These are phyloP conservation scores for Bjerkandera adusta DNA, from an alignment of 1,284 basidiomycete genomes.

Conservation along the genomic window DNA sequence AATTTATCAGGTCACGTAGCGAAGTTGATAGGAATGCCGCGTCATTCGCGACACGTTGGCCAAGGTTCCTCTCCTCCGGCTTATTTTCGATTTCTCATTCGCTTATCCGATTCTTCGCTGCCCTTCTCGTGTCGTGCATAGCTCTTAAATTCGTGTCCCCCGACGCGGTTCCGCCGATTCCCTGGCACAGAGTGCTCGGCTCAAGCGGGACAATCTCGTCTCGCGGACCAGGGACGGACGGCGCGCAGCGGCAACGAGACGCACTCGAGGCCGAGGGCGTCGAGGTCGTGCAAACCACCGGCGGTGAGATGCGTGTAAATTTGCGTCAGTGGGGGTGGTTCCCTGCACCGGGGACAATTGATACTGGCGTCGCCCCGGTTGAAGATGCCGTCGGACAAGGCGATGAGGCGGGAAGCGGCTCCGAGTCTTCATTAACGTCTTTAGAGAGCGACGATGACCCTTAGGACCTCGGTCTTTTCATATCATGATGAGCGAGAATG, in stretches of 20 bases:
- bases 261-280: slow-evolving; percentile 72
- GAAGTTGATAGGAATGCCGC: slow-evolving; percentile 80
- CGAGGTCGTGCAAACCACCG: slow-evolving; percentile 48
- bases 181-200: slow-evolving; percentile 73
- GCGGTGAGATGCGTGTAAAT: slow-evolving; percentile 49
- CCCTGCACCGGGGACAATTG: slow-evolving; percentile 34
- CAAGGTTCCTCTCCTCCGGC: slow-evolving; percentile 57
- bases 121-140: slow-evolving; percentile 19
- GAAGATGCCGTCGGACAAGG: too few relatives aligned
- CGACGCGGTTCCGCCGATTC: slow-evolving; percentile 58
- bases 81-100: background rate
- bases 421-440: too few relatives aligned
- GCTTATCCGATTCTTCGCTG: background rate
- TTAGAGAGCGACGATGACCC: too few relatives aligned
- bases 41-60: slow-evolving; percentile 81
- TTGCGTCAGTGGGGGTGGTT: slow-evolving; percentile 60
- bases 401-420: too few relatives aligned
- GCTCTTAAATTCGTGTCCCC: slow-evolving; percentile 71
- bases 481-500: too few relatives aligned
- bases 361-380: slow-evolving; percentile 19
- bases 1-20: slow-evolving; percentile 69
- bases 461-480: too few relatives aligned
- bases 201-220: slow-evolving; percentile 76
- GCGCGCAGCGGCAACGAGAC: slow-evolving; percentile 65
- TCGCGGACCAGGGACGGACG: slow-evolving; percentile 70